phyloP scores from a whole-genome alignment of 2,329 filamentous ascomycete genomes.

The Falciphora oryzae region DNA sequence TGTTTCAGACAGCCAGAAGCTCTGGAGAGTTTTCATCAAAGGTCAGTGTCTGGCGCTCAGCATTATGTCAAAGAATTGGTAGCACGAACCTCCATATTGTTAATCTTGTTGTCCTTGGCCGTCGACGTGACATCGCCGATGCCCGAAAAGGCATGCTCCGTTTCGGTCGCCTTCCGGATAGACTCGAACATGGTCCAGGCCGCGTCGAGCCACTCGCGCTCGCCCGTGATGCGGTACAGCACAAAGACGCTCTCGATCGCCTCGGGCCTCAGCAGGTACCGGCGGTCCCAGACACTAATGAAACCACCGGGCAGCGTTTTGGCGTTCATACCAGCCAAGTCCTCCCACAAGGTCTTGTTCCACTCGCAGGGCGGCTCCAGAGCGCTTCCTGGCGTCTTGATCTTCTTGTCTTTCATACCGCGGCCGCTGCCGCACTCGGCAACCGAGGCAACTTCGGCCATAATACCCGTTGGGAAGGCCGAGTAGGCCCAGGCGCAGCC shows the following conservation, averaged over 20 bases:
- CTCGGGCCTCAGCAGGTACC: conserved; percentile 60
- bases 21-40: conserved; percentile 5
- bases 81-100: conserved; percentile 26
- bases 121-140: conserved; percentile 30
- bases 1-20: conserved; percentile 19
- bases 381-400: not conserved
- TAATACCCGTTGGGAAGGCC: conserved; percentile 48
- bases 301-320: conserved; percentile 26
- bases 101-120: conserved; percentile 32
- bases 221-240: conserved; percentile 73
- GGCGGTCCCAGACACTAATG: conserved; percentile 20
- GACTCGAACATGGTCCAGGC: conserved; percentile 74
- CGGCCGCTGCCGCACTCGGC: conserved; percentile 30
- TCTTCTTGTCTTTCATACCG: conserved; percentile 11
- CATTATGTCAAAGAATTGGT: not conserved
- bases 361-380: conserved; percentile 36
- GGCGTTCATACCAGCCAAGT: conserved; percentile 21
- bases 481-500: conserved; percentile 56
- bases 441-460: conserved; percentile 50
- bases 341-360: conserved; percentile 29
- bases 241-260: conserved; percentile 71
- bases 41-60: not conserved
- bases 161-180: conserved; percentile 56
- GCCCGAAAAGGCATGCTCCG: conserved; percentile 16
- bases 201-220: conserved; percentile 65